Evolutionary conservation across 2,329 filamentous ascomycete species (phyloP).

Genomic region (Pseudocercospora macadamiae): DNA sequence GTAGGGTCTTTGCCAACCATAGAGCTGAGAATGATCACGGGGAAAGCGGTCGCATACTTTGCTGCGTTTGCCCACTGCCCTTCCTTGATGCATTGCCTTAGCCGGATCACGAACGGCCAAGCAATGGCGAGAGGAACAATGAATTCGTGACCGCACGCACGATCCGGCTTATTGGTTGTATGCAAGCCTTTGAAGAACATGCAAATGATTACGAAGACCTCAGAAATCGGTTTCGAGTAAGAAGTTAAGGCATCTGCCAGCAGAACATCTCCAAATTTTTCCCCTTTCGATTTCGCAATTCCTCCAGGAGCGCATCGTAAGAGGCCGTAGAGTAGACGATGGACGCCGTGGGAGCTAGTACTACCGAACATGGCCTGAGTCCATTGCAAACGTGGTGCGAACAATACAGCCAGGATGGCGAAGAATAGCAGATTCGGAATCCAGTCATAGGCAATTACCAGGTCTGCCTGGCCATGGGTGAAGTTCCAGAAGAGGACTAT

Average conservation of each 20-base stretch:
- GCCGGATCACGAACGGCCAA: conserved; percentile 79
- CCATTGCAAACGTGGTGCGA: conserved; percentile 57
- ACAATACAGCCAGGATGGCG: conserved; percentile 67
- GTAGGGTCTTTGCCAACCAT: conserved; percentile 25
- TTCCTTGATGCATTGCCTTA: conserved; percentile 91
- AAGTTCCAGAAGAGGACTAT: conserved; percentile 82
- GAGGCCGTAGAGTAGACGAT: conserved; percentile 74
- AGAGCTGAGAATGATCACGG: conserved; percentile 72
- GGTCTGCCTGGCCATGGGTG: conserved; percentile 68
- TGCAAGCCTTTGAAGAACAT: conserved; percentile 76
- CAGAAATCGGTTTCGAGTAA: conserved; percentile 88
- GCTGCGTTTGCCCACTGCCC: conserved; percentile 83
- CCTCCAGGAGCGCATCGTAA: conserved; percentile 81
- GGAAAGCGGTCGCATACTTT: conserved; percentile 94
- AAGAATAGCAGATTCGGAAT: conserved; percentile 82
- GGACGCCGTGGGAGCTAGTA: conserved; percentile 60
- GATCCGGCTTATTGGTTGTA: conserved; percentile 79
- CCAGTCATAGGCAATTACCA: conserved; percentile 78
- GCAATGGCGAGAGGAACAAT: conserved; percentile 84
- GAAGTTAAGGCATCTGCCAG: conserved; percentile 93
- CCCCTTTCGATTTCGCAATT: conserved; percentile 80
- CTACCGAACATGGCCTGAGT: conserved; percentile 20
- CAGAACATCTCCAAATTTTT: conserved; percentile 92
- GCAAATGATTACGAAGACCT: conserved; percentile 85
- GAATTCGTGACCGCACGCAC: conserved; percentile 76